Evolutionary conservation across 805 yeast species (phyloP).

Genomic region (Starmerella bacillaris): DNA sequence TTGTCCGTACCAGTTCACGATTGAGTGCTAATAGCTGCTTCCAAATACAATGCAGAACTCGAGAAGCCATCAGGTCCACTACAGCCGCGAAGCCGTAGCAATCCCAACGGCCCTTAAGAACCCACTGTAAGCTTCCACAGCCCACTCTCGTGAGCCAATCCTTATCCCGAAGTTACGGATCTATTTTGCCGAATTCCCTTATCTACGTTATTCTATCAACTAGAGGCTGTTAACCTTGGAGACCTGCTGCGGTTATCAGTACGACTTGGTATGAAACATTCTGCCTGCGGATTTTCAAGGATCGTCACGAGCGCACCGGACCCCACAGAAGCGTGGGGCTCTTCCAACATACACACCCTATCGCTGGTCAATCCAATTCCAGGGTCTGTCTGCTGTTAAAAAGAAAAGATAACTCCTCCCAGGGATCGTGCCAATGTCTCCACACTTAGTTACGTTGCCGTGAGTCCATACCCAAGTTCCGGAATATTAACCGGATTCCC

Average conservation of each 20-base stretch:
- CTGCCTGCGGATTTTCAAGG: conserved; percentile 28
- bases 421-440: conserved; percentile 25
- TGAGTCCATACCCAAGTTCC: conserved; percentile 30
- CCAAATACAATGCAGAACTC: background rate
- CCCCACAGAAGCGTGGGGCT: conserved; percentile 25
- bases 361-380: conserved; percentile 24
- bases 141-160: conserved; percentile 30
- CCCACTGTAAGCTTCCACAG: conserved; percentile 3
- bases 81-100: conserved; percentile 2
- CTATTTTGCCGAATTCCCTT: conserved; percentile 24
- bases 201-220: conserved; percentile 30
- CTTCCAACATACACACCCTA: conserved; percentile 21
- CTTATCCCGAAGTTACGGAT: conserved; percentile 29
- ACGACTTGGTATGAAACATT: conserved; percentile 29
- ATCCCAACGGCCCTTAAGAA: conserved; percentile 4
- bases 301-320: conserved; percentile 29
- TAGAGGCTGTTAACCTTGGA: conserved; percentile 32
- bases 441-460: conserved; percentile 29
- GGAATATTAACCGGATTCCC: conserved; percentile 31
- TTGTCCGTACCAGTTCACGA: conserved; percentile 21
- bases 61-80: conserved; percentile 13
- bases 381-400: conserved; percentile 28
- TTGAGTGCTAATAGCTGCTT: conserved; percentile 13
- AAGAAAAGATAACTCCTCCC: conserved; percentile 30
- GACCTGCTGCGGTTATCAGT: conserved; percentile 31